Conservation (phyloP, 163 green algal species). For the Chlamydomonas reinhardtii region DNA sequence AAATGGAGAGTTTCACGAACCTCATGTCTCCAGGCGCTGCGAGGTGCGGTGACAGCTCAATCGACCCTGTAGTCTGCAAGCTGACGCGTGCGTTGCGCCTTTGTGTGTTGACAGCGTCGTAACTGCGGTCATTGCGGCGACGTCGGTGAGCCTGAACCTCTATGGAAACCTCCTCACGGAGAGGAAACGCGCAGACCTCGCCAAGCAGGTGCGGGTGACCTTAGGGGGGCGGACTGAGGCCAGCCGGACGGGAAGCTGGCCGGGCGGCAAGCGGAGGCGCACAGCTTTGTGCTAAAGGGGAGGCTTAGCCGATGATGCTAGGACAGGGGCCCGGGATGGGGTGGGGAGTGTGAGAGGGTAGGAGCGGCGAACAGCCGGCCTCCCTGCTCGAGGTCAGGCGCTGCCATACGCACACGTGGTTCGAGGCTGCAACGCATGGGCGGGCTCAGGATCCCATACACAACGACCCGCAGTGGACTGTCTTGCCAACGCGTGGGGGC, state of each 20-base stretch:
- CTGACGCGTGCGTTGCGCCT: background rate
- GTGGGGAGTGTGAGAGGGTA: too few relatives aligned
- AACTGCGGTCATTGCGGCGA: conserved; percentile 31
- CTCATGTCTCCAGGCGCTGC: conserved; percentile 4
- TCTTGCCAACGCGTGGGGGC: too few relatives aligned
- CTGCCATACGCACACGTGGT: too few relatives aligned
- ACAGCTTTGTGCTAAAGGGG: too few relatives aligned
- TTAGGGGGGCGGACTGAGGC: background rate
- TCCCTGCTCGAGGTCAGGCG: too few relatives aligned
- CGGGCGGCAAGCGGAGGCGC: too few relatives aligned
- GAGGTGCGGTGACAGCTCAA: background rate
- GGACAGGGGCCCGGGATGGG: too few relatives aligned
- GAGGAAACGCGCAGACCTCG: conserved; percentile 36
- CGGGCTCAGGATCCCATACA: too few relatives aligned
- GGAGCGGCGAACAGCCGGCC: too few relatives aligned
- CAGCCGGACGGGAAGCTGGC: background rate
- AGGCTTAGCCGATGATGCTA: too few relatives aligned
- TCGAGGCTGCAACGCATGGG: too few relatives aligned
- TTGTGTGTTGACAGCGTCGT: background rate
- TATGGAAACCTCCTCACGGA: conserved; percentile 39
- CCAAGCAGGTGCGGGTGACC: conserved; percentile 42
- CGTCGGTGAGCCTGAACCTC: conserved; percentile 29
- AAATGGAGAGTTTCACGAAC: conserved; percentile 49
- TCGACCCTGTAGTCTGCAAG: background rate
- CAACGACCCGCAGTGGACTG: too few relatives aligned